These are phyloP conservation scores for Eleusine coracana DNA, from an alignment of 176 grass and related monocot genomes.

Conservation along the genomic window DNA sequence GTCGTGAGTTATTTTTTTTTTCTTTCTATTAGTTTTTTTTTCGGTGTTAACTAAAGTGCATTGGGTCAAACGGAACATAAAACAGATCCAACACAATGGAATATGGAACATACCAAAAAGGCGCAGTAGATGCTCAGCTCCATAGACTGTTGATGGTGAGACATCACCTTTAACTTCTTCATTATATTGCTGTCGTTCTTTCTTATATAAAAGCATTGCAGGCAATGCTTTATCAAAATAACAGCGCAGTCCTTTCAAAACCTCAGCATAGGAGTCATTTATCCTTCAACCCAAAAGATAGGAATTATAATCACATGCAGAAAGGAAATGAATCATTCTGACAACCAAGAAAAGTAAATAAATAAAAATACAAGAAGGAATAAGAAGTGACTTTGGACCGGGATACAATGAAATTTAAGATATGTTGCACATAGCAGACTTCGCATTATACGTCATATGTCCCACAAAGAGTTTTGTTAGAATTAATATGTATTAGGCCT, in stretches of 20 bases:
- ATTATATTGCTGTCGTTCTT: slow-evolving; percentile 71
- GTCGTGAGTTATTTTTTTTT: too few species aligned
- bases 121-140: slow-evolving; percentile 92
- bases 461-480: too few species aligned
- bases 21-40: too few species aligned
- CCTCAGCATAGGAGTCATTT: slow-evolving; percentile 80
- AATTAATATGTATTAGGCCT: too few species aligned
- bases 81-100: slow-evolving; percentile 38
- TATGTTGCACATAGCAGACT: slow-evolving; percentile 16
- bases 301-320: slow-evolving; percentile 21
- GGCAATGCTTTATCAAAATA: slow-evolving; percentile 98
- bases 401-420: not conserved
- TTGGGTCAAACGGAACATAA: not conserved
- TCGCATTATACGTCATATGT: not conserved
- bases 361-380: slow-evolving; percentile 16
- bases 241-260: slow-evolving; percentile 86
- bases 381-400: not conserved
- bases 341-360: slow-evolving; percentile 24
- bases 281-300: slow-evolving; percentile 58
- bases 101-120: slow-evolving; percentile 83
- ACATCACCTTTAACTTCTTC: slow-evolving; percentile 67
- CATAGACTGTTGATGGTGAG: slow-evolving; percentile 88
- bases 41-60: too few species aligned
- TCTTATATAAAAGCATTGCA: slow-evolving; percentile 95
- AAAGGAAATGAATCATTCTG: not conserved